Evolutionary conservation across 1,284 basidiomycete genomes (phyloP).

Genomic region (Sporisorium sorghi): DNA sequence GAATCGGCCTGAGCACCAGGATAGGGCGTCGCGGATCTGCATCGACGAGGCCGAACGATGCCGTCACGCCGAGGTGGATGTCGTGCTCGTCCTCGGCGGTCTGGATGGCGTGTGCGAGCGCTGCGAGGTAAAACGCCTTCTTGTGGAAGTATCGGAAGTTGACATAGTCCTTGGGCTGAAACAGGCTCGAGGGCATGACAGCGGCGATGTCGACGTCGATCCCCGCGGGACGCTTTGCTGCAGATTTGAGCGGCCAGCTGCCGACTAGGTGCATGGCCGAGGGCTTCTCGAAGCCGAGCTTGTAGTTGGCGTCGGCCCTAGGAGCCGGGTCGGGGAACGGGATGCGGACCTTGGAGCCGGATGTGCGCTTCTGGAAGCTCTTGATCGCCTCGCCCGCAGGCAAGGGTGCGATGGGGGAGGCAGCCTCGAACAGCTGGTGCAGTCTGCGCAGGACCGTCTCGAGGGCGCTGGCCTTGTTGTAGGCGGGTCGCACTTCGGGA

Average conservation of each 20-base stretch:
- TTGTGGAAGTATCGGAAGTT: conserved; percentile 93
- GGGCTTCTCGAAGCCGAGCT: conserved; percentile 83
- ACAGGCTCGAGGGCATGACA: conserved; percentile 74
- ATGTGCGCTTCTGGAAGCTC: conserved; percentile 72
- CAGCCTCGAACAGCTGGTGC: conserved; percentile 47
- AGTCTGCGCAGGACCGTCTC: conserved; percentile 64
- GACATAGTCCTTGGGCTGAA: conserved; percentile 94
- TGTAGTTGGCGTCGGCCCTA: conserved; percentile 72
- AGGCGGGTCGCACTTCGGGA: conserved; percentile 53
- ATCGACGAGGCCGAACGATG: conserved; percentile 75
- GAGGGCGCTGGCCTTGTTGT: conserved; percentile 52
- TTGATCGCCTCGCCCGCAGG: conserved; percentile 47
- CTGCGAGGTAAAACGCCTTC: conserved; percentile 87
- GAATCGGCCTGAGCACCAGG: conserved; percentile 75
- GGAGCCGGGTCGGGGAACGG: conserved; percentile 71
- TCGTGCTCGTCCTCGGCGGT: conserved; percentile 51
- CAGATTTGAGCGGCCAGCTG: conserved; percentile 66
- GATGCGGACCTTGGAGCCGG: conserved; percentile 61
- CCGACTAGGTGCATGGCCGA: conserved; percentile 76
- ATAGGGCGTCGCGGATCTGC: conserved; percentile 79
- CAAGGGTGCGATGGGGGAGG: conserved; percentile 44
- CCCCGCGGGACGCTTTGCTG: conserved; percentile 57
- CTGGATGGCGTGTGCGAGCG: conserved; percentile 77
- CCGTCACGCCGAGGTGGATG: conserved; percentile 73
- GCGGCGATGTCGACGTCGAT: conserved; percentile 65